Evolutionary conservation across 2,329 filamentous ascomycete genomes (phyloP).

Genomic region (Colletotrichum tropicale): DNA sequence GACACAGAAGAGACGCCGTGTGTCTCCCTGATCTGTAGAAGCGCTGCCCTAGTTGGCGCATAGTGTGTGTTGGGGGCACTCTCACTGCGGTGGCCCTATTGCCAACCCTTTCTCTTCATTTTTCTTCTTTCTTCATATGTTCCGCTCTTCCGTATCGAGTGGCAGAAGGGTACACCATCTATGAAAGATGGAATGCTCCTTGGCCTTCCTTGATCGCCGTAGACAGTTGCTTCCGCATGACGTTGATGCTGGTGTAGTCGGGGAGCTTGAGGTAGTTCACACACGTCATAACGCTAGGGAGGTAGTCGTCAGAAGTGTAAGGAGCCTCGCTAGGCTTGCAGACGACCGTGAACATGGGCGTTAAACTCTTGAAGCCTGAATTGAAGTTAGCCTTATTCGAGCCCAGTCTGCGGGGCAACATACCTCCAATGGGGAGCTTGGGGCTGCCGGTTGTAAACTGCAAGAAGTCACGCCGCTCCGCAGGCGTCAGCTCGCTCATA

Average conservation of each 20-base stretch:
- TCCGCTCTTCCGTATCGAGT: not conserved
- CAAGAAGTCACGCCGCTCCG: slow-evolving; percentile 88
- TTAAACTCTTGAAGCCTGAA: slow-evolving; percentile 92
- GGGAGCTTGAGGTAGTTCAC: slow-evolving; percentile 99
- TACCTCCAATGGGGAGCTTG: slow-evolving; percentile 97
- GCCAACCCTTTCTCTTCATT: not conserved
- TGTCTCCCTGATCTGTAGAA: not conserved
- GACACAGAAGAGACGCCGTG: not conserved
- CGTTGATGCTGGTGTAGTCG: slow-evolving; percentile 82
- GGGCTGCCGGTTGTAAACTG: slow-evolving; percentile 98
- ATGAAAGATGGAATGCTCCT: slow-evolving; percentile 96
- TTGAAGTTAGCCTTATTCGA: not conserved
- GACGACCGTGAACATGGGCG: slow-evolving; percentile 98
- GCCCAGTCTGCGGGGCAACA: slow-evolving; percentile 33
- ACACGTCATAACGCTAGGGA: slow-evolving; percentile 99
- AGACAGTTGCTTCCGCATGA: slow-evolving; percentile 78
- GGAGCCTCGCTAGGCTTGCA: slow-evolving; percentile 98
- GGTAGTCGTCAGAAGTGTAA: slow-evolving; percentile 92
- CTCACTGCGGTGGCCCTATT: not conserved
- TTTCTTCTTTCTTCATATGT: not conserved
- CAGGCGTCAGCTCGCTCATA: slow-evolving; percentile 83
- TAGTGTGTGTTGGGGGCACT: not conserved
- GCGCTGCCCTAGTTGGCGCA: not conserved
- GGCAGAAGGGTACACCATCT: slow-evolving; percentile 24
- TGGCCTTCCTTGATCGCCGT: slow-evolving; percentile 94